A percentile compares a stretch with the other conserved stretches of the same genome.
Conservation (phyloP, 139 green algal genomes). For the Asterochloris erici region DNA sequence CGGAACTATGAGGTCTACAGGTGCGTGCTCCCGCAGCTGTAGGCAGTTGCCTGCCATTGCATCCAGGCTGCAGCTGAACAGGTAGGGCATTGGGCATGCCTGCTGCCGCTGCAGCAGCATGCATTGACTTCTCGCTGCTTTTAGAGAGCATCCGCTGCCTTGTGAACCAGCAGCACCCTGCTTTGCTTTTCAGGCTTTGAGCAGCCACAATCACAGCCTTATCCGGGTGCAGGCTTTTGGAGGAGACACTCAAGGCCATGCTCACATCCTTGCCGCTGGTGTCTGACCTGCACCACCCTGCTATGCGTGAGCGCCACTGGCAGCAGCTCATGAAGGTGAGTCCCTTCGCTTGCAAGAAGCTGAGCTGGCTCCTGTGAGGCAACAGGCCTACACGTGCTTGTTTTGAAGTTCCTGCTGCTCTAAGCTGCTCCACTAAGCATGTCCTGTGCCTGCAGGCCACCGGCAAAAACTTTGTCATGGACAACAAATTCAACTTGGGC, state of each 20-base stretch:
- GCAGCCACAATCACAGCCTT: background rate
- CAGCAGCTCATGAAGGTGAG: slow-evolving; percentile 73
- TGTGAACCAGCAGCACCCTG: too few relatives aligned
- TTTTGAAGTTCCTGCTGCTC: too few relatives aligned
- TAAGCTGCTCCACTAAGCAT: too few relatives aligned
- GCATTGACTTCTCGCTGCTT: too few relatives aligned
- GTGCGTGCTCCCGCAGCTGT: background rate
- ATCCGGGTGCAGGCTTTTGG: slow-evolving; percentile 50
- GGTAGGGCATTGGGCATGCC: too few relatives aligned
- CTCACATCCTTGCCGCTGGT: slow-evolving; percentile 83
- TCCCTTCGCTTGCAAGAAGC: background rate
- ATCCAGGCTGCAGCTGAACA: too few relatives aligned
- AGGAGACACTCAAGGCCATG: slow-evolving; percentile 83
- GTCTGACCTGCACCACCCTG: slow-evolving; percentile 80
- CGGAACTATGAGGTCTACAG: slow-evolving; percentile 75
- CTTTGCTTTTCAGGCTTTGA: background rate
- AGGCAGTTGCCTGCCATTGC: too few relatives aligned
- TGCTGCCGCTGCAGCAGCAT: too few relatives aligned
- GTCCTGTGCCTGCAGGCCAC: slow-evolving; percentile 45
- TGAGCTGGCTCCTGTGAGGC: background rate
- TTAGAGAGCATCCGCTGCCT: too few relatives aligned
- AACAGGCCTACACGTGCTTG: too few relatives aligned
- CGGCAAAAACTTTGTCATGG: slow-evolving; percentile 83
- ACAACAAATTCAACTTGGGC: slow-evolving; percentile 80
- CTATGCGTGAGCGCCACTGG: slow-evolving; percentile 90